Evolutionary conservation across 345 rosid genomes (phyloP).

Genomic region (Psidium guajava): DNA sequence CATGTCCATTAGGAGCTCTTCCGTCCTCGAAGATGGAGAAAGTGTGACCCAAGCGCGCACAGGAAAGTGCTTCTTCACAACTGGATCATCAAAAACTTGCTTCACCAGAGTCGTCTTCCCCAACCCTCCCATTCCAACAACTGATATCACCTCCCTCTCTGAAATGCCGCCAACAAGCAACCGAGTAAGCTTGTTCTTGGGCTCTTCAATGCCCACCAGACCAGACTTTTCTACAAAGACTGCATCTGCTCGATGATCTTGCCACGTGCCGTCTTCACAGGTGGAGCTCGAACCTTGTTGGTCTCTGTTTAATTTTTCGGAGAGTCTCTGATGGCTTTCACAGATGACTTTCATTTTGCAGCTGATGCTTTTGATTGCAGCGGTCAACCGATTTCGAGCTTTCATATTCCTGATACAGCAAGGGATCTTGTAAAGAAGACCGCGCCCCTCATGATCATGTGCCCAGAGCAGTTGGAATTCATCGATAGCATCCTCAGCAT

Average conservation of each 20-base stretch:
- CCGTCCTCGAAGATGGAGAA: slow-evolving; percentile 11
- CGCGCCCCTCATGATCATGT: slow-evolving; percentile 4
- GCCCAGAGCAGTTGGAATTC: slow-evolving; percentile 13
- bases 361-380: slow-evolving; percentile 11
- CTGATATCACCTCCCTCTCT: slow-evolving; percentile 7
- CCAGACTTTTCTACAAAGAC: slow-evolving; percentile 21
- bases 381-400: slow-evolving; percentile 11
- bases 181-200: slow-evolving; percentile 8
- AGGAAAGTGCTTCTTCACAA: slow-evolving; percentile 12
- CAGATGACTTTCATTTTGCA: slow-evolving; percentile 3
- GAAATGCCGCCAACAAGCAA: slow-evolving; percentile 8
- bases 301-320: not conserved
- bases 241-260: slow-evolving; percentile 15
- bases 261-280: not conserved
- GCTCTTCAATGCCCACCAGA: slow-evolving; percentile 25
- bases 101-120: slow-evolving; percentile 33
- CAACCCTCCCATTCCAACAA: slow-evolving; percentile 30
- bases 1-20: slow-evolving; percentile 12
- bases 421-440: slow-evolving; percentile 4
- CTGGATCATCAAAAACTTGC: slow-evolving; percentile 18
- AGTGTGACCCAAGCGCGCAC: slow-evolving; percentile 22
- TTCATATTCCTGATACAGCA: slow-evolving; percentile 13
- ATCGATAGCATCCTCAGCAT: slow-evolving; percentile 21
- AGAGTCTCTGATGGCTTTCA: slow-evolving; percentile 11
- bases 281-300: slow-evolving; percentile 2